phyloP scores from a whole-genome alignment of 148 eudicot species.

The Fallopia convolvulus region DNA sequence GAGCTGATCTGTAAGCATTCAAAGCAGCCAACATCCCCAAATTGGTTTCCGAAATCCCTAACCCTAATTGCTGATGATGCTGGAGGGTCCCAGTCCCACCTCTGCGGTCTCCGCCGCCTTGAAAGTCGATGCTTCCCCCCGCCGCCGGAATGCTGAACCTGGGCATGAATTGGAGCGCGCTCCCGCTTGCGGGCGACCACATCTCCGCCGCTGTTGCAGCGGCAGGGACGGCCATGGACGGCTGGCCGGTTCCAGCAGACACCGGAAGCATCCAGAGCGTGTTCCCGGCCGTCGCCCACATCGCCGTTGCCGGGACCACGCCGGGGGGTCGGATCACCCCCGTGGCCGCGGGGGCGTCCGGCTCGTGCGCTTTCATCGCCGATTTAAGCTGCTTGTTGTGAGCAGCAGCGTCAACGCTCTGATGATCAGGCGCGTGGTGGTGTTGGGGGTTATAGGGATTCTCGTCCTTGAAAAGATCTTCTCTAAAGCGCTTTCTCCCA shows the following conservation, averaged over 20 bases:
- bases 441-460: not conserved
- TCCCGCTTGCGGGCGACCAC: constrained; percentile 10
- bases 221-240: constrained; percentile 6
- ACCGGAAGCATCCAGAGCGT: constrained; percentile 54
- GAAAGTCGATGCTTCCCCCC: constrained; percentile 30
- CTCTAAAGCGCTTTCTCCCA: constrained; percentile 36
- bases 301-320: constrained; percentile 36
- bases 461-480: constrained; percentile 54
- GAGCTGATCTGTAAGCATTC: constrained; percentile 29
- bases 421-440: not conserved
- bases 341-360: constrained; percentile 20
- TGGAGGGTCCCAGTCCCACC: not conserved
- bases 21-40: constrained; percentile 63
- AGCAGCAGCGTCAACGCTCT: not conserved
- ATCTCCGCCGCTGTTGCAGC: constrained; percentile 18
- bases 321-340: constrained; percentile 16
- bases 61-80: constrained; percentile 40
- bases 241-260: constrained; percentile 14
- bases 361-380: constrained; percentile 15
- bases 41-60: constrained; percentile 41
- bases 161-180: constrained; percentile 40
- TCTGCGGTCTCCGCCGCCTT: constrained; percentile 22
- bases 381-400: constrained; percentile 24
- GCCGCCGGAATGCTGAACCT: constrained; percentile 34
- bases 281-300: constrained; percentile 48